Base-by-base conservation (phyloP, 768 basidiomycete species). In the Russula sp. region DNA sequence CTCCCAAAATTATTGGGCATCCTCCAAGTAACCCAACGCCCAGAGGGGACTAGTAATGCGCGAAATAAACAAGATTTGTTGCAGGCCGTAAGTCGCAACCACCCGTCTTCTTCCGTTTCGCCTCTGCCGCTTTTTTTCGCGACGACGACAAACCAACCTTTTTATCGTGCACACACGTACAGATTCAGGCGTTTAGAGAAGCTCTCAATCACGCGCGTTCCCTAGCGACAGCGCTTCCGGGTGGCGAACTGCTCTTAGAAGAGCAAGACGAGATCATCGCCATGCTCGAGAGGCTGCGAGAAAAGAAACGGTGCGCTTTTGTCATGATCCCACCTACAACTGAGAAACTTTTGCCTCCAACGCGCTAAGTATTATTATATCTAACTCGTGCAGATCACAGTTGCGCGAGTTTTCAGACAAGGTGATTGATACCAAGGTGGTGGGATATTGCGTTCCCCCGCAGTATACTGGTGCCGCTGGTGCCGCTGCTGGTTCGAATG, bases 181-280 rank as follows among this genome's bases (percentile, higher is more conserved):
- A 91, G 89, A 88, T 87, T 32, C 88, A 84, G 65, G 85, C 86
- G 35, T 85, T 88, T 73, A 87, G 83, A 66, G 82, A 74, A 58
- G 70, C 79, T 10, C 68, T 90, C 46, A 70, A 70, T 25, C 79
- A 81, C 48, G 88, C 88, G 0, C 87, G 81, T 68, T 81, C 85
- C 9, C 72, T 82, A 47, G 84, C 86, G 0, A 67, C 67, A 9
- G 73, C 75, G 49, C 75, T 92, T 7, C 85, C 88, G 0, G 90
- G 90, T 2, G 89, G 89, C 8, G 89, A 91, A 69, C 74, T 90
- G 58, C 73, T 78, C 49, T 78, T 83, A 43, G 76, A 81, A 43
- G 86, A 90, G 54, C 90, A 92, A 67, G 82, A 85, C 63, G 81
- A 87, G 49, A 78, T 90, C 6, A 85, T 90, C 49, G 71, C 73